Percentiles rank a stretch among this genome's conserved stretches.
phyloP scores from a whole-genome alignment of 306 rosid species.

The Canavalia ensiformis region DNA sequence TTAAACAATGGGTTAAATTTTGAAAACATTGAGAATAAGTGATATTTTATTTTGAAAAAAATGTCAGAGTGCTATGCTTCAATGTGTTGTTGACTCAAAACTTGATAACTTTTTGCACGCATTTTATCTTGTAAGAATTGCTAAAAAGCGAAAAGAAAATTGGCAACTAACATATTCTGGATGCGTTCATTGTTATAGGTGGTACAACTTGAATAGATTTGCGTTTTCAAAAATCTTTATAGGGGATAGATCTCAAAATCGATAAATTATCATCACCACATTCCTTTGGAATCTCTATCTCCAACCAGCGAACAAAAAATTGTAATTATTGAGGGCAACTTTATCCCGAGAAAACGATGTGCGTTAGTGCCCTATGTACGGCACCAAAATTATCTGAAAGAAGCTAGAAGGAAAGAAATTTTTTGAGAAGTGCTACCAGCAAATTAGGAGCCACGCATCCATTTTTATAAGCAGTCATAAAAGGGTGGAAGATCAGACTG shows the following conservation, averaged over 20 bases:
- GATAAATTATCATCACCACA: constrained; percentile 4
- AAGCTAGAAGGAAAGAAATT: neutral
- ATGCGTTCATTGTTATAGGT: neutral
- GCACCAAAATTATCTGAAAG: neutral
- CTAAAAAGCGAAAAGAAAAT: neutral
- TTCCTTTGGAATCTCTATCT: constrained; percentile 30
- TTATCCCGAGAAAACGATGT: neutral
- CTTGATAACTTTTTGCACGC: too few relatives aligned
- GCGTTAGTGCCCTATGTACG: neutral
- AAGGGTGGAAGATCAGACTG: neutral
- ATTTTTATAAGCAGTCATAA: neutral
- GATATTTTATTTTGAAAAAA: too few relatives aligned
- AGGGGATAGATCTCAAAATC: constrained; percentile 4
- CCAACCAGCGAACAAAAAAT: neutral
- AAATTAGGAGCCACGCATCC: neutral
- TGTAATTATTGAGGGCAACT: neutral
- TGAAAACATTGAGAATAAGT: too few relatives aligned
- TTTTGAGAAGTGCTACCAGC: neutral
- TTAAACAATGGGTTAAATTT: too few relatives aligned
- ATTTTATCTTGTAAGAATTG: too few relatives aligned
- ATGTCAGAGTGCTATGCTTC: too few relatives aligned
- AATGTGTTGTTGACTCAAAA: too few relatives aligned
- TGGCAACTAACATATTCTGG: neutral
- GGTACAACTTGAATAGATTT: neutral
- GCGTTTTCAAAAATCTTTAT: neutral